A percentile compares a stretch with the other conserved stretches of the same genome.
These are phyloP conservation scores for Coniochaeta sp. DNA, from an alignment of 2,329 filamentous ascomycete species.

Conservation along the genomic window DNA sequence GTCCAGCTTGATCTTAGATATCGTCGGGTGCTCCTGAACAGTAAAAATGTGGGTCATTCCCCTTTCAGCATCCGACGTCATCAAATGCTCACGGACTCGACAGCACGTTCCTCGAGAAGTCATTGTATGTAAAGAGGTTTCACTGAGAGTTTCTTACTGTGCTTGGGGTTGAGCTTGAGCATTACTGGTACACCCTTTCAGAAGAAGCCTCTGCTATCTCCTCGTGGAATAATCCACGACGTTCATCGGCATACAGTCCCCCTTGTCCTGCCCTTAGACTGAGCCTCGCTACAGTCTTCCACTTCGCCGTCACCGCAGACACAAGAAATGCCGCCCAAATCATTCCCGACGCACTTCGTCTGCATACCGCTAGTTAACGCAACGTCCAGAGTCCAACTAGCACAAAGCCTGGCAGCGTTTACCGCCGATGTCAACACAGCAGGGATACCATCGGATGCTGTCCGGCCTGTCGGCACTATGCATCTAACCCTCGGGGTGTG, in stretches of 20 bases:
- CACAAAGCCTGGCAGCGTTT: constrained; percentile 55
- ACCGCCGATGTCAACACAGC: constrained; percentile 44
- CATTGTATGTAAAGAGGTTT: too few relatives aligned
- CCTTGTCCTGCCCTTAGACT: background rate
- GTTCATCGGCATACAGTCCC: background rate
- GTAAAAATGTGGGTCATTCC: too few relatives aligned
- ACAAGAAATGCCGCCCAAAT: constrained; percentile 11
- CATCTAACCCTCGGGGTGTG: constrained; percentile 87
- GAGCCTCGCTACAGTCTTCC: background rate
- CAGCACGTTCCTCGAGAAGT: too few relatives aligned
- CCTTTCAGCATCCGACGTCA: too few relatives aligned
- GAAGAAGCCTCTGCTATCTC: too few relatives aligned
- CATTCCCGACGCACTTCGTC: constrained; percentile 59
- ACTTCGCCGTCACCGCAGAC: background rate
- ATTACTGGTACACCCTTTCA: too few relatives aligned
- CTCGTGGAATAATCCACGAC: background rate
- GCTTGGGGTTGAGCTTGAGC: too few relatives aligned
- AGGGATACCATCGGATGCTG: constrained; percentile 56
- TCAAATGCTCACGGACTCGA: too few relatives aligned
- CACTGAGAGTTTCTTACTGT: too few relatives aligned
- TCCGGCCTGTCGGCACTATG: constrained; percentile 71
- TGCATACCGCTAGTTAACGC: constrained; percentile 64
- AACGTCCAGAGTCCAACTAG: constrained; percentile 55
- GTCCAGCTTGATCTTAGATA: too few relatives aligned
- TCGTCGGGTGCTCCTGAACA: too few relatives aligned